Evolutionary conservation across 768 basidiomycete genomes (phyloP), one percentile per base, ranked within the genome.

Genomic region (Calocybe indica): DNA sequence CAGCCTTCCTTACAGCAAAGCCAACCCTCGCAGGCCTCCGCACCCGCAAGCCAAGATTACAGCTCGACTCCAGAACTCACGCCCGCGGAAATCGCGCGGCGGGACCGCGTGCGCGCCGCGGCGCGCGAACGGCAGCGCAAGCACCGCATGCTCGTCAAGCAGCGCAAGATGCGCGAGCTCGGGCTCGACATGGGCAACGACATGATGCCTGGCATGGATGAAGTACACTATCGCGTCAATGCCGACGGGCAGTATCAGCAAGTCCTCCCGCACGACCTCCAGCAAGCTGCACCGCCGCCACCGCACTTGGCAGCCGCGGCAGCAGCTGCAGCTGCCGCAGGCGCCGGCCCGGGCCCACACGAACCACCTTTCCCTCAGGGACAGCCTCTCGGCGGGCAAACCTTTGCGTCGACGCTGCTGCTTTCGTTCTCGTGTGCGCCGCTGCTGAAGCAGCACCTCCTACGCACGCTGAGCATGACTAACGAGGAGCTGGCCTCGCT

Each of bases 71-170:
- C 62, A 12, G 46, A 55, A 15, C 62, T 85, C 42, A 74, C 78
- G 3, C 75, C 78, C 1, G 88, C 88, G 45, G 89, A 92, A 58
- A 56, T 73, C 32, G 71, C 75, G 2, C 76, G 86, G 49, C 70
- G 82, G 43, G 88, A 91, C 53, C 72, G 83, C 48, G 80, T 91
- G 46, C 76, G 88, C 10, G 76, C 83, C 3, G 83, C 86, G 0
- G 89, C 89, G 3, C 71, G 89, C 37, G 88, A 91, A 58, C 73
- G 89, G 51, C 89, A 92, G 55, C 71, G 88, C 40, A 92, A 91
- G 55, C 89, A 92, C 63, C 83, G 89, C 38, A 75, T 73, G 52
- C 71, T 85, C 32, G 80, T 90, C 46, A 91, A 90, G 65, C 81
- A 85, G 60, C 74, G 81, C 51, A 88, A 91, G 60, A 79, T 88